A percentile compares a stretch with the other conserved stretches of the same genome.
phyloP scores from a whole-genome alignment of 371 early-diverging fungal species.

The Lichtheimia corymbifera region DNA sequence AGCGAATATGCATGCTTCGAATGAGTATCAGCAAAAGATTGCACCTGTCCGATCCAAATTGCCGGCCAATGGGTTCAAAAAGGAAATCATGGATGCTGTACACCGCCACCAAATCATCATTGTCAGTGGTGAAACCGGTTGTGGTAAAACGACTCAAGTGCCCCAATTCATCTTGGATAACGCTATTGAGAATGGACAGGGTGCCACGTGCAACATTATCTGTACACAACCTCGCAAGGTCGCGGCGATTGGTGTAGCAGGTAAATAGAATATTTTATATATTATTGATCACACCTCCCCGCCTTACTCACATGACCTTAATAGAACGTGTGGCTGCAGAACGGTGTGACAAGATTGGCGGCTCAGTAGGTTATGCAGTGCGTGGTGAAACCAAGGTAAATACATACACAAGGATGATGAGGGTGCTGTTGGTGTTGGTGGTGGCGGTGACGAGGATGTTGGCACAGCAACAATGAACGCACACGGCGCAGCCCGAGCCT shows the following conservation, averaged over 20 bases:
- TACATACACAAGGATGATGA: neutral
- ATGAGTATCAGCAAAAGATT: conserved; percentile 51
- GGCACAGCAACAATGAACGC: neutral
- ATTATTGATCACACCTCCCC: neutral
- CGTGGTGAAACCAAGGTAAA: conserved; percentile 61
- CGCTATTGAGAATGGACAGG: conserved; percentile 56
- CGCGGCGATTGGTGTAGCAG: conserved; percentile 87
- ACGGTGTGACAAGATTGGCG: conserved; percentile 53
- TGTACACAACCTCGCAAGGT: conserved; percentile 95
- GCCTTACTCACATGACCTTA: neutral
- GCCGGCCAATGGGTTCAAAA: conserved; percentile 66
- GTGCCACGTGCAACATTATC: conserved; percentile 67
- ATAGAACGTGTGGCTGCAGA: conserved; percentile 74
- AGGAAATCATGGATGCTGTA: conserved; percentile 57
- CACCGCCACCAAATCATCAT: conserved; percentile 57
- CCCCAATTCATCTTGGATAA: conserved; percentile 89
- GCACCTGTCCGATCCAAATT: conserved; percentile 55
- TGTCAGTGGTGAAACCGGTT: conserved; percentile 82
- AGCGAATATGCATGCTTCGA: conserved; percentile 27
- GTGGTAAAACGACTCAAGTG: conserved; percentile 86
- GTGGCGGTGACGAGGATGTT: no score
- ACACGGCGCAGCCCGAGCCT: no score
- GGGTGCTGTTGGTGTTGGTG: no score
- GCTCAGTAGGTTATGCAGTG: conserved; percentile 62
- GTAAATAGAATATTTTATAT: conserved; percentile 16